Evolutionary conservation across 2,329 filamentous ascomycete species (phyloP), one percentile per base, ranked within the genome.

Genomic region (Fusarium brachygibbosum): DNA sequence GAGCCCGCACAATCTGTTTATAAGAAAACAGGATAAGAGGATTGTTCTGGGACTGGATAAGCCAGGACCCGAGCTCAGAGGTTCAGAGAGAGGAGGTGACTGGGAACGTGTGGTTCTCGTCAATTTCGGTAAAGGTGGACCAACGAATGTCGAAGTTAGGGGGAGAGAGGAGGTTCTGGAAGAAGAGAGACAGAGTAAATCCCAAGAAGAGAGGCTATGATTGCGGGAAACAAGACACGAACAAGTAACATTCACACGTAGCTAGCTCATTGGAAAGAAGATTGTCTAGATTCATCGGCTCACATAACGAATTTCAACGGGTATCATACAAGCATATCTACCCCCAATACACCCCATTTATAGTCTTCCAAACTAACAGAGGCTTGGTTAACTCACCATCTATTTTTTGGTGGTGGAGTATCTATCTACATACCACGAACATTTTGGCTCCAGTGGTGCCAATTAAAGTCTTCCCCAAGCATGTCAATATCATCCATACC

Each of bases 91-190:
- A 50, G 83, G 82, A 1, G 89, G 89, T 1, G 89, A 91, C 66
- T 82, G 78, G 76, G 83, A 88, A 69, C 82, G 83, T n/a, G 87
- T 90, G 10, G 84, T 90, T 17, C 66, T 91, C 65, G 84, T 88
- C 6, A 80, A 78, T 52, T 88, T 89, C 74, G 76, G 66, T 9
- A 86, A 82, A 75, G 84, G 79, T 1, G 85, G 83, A 2, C 86
- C 86, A 23, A 80, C 78, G 44, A 77, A 86, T 59, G 80, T 90
- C 3, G 86, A 90, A 76, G 81, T 91, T 4, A 76, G 83, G 60
- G 68, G 71, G 59, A 80, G 85, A 68, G 80, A 82, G 31, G 86
- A 88, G 42, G 82, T 86, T 0, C 63, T 88, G 63, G 76, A 72
- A 17, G 83, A 83, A 75, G 82, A 85, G 75, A 82, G 77, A 71